Base-by-base conservation (phyloP, 2,329 filamentous ascomycete genomes). In the Chrysosporium keratinophilum region DNA sequence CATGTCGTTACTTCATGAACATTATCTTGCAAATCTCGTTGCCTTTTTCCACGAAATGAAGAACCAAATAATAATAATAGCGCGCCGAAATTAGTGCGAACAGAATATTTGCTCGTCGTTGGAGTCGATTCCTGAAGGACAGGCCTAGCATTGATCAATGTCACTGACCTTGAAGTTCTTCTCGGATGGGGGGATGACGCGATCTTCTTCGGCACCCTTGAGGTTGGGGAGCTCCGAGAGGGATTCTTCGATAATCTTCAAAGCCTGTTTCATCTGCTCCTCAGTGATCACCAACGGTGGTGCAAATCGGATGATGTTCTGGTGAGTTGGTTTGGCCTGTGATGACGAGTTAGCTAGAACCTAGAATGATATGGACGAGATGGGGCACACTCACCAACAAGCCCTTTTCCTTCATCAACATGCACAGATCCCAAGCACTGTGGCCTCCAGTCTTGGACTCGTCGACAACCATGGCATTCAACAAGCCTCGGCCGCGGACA, bases 261-360 rank as follows among this genome's bases (percentile, higher is more conserved):
- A 69, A 1, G 91, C 85, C 65, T 82, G 80, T 61, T 82, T 78
- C 60, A 98, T 84, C 73, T 98, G 82, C 56, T 84, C 80, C 65
- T 97, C 89, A 23, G 84, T 89, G 65, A 98, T 97, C 60, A 98
- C 89, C 52, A 98, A 77, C 17, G 93, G 93, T 45, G 93, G 93
- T n/a, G 93, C 93, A 58, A 98, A 85, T 55, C 93, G 87, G 68
- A 98, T 98, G 69, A 98, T 97, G 72, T 97, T 96, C 66, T 95
- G 85, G 71, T 98, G 93, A 5, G 93, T 98, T 31, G 93, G 93
- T 80, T 98, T 98, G 64, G 93, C 93, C 88, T 95, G 68, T 65
- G n/a, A 35, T 17, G 40, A 20, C 31, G 6, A 5, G 42, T 50
- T 43, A 44, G 23, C 4, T 19, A 41, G 31, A 43, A 4, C 23